These are phyloP conservation scores for Poronia punctata DNA, from an alignment of 495 filamentous ascomycete species.

Conservation along the genomic window DNA sequence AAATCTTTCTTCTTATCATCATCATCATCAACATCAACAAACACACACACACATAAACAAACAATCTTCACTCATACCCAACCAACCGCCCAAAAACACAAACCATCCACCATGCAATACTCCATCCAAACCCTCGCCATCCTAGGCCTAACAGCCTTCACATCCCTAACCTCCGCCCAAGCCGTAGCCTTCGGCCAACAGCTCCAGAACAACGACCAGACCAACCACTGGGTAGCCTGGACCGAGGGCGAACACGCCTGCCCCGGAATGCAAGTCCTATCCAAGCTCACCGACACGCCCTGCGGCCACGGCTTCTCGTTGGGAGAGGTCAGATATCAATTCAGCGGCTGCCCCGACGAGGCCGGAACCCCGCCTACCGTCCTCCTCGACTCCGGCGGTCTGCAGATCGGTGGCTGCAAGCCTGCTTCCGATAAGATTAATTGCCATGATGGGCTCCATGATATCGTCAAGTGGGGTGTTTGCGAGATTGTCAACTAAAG, in stretches of 20 bases:
- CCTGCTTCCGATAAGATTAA: neutral
- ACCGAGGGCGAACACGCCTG: neutral
- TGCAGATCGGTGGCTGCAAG: neutral
- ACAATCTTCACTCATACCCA: too few relatives aligned
- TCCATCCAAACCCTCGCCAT: neutral
- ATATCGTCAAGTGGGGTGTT: neutral
- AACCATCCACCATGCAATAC: conserved; percentile 1
- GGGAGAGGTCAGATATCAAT: neutral
- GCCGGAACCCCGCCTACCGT: neutral
- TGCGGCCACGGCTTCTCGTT: neutral
- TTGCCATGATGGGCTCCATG: neutral
- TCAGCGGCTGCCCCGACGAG: neutral
- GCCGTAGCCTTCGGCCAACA: neutral
- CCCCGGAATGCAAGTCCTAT: neutral
- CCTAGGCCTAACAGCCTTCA: neutral
- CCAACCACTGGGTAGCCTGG: neutral
- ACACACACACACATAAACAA: too few relatives aligned
- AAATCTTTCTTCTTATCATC: too few relatives aligned
- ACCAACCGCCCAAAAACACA: too few relatives aligned
- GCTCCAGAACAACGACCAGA: neutral
- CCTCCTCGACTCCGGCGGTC: neutral
- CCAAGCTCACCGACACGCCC: neutral
- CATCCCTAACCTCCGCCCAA: neutral
- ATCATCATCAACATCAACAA: too few relatives aligned
- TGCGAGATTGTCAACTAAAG: conserved; percentile 1